Evolutionary conservation across 352 stramenopile genomes (phyloP).

Genomic region (Phytophthora citricola): DNA sequence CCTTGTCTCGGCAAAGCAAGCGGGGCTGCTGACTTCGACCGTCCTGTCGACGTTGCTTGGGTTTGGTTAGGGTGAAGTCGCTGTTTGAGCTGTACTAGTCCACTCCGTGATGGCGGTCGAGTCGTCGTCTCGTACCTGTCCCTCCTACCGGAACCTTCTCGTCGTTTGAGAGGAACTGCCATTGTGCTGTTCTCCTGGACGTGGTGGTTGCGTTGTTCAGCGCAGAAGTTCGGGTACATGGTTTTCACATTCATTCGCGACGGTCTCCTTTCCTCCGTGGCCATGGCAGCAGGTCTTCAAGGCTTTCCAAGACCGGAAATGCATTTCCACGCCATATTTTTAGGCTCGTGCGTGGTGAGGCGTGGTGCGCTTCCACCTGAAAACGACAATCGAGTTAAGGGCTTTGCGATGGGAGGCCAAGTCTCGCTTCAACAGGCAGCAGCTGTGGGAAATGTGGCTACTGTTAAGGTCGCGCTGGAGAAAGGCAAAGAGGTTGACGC

Average conservation of each 20-base stretch:
- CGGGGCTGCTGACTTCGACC: constrained; percentile 6
- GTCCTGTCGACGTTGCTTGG: neutral
- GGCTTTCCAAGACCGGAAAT: neutral
- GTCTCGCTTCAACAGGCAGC: constrained; percentile 1
- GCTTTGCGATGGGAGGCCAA: neutral
- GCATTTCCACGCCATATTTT: constrained; percentile 1
- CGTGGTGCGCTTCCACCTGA: too few relatives aligned
- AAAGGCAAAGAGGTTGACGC: constrained; percentile 1
- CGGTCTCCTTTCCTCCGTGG: constrained; percentile 7
- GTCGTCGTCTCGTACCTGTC: constrained; percentile 1
- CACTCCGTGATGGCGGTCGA: constrained; percentile 16
- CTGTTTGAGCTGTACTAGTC: constrained; percentile 9
- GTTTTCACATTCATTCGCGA: constrained; percentile 29
- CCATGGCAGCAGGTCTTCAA: constrained; percentile 1
- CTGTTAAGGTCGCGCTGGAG: constrained; percentile 7
- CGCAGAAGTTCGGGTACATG: constrained; percentile 71
- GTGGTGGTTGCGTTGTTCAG: constrained; percentile 55
- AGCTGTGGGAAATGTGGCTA: neutral
- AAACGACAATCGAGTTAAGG: too few relatives aligned
- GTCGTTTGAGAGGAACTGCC: constrained; percentile 20
- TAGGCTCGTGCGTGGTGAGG: neutral
- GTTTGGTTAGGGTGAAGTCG: constrained; percentile 1
- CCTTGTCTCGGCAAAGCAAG: constrained; percentile 12
- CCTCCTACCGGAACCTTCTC: constrained; percentile 21
- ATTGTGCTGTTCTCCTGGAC: constrained; percentile 32